A percentile compares a stretch with the other conserved stretches of the same genome.
phyloP scores from a whole-genome alignment of 2,329 filamentous ascomycete species.

The Parascedosporium putredinis region DNA sequence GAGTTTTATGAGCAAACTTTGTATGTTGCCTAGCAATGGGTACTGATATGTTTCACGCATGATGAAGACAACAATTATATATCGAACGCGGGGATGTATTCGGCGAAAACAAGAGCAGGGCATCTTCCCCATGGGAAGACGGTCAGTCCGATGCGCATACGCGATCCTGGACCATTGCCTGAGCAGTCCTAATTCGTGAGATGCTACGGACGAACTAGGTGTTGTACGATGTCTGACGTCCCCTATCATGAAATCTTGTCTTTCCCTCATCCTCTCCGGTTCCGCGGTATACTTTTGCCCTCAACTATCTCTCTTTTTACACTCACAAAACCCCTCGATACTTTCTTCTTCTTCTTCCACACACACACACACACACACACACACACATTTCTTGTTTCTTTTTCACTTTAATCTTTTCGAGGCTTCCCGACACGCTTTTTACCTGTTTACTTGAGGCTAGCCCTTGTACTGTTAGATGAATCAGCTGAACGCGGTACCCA shows the following conservation, averaged over 20 bases:
- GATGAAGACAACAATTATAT: neutral
- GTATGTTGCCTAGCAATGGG: neutral
- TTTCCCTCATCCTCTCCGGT: constrained; percentile 9
- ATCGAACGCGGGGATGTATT: neutral
- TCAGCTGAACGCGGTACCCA: neutral
- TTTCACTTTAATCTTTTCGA: neutral
- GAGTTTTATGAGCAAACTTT: constrained; percentile 2
- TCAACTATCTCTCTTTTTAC: too few species aligned
- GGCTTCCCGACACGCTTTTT: neutral
- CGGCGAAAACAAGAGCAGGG: neutral
- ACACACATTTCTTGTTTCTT: constrained; percentile 8
- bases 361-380: too few species aligned
- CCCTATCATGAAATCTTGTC: too few species aligned
- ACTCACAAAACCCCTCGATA: too few species aligned
- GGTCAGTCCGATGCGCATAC: too few species aligned
- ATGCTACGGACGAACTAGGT: neutral
- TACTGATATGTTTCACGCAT: neutral
- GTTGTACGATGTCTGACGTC: too few species aligned
- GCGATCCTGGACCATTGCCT: too few species aligned
- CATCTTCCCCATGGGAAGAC: too few species aligned
- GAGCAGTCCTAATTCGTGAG: too few species aligned
- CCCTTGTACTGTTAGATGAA: neutral
- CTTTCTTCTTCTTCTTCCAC: too few species aligned
- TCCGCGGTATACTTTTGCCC: too few species aligned
- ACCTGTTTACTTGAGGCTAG: constrained; percentile 2